These are phyloP conservation scores for Hypericum androsaemum DNA, from an alignment of 345 rosid species.

Conservation along the genomic window DNA sequence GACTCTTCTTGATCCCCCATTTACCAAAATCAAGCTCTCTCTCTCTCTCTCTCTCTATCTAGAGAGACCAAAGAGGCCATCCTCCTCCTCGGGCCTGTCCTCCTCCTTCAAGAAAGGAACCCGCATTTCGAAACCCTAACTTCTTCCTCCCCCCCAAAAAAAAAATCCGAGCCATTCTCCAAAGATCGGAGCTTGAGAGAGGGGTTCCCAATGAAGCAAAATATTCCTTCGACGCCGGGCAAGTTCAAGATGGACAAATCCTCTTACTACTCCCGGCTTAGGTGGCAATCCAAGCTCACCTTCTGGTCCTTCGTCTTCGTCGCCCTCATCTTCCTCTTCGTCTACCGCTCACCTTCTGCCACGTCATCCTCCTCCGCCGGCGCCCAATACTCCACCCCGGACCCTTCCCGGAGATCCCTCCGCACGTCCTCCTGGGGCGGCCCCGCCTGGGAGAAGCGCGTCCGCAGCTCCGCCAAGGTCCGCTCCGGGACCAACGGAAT, in stretches of 20 bases:
- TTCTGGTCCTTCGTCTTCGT: conserved; percentile 77
- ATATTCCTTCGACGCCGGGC: conserved; percentile 69
- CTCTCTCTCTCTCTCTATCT: too few species aligned
- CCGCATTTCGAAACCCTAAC: too few species aligned
- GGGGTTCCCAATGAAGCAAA: conserved; percentile 33
- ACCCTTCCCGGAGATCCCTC: conserved; percentile 79
- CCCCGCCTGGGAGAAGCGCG: conserved; percentile 61
- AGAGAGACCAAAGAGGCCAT: too few species aligned
- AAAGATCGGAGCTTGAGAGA: too few species aligned
- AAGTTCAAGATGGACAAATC: conserved; percentile 97
- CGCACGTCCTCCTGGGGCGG: conserved; percentile 70
- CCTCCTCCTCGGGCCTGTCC: too few species aligned
- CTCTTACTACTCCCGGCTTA: conserved; percentile 38
- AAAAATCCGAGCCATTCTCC: too few species aligned
- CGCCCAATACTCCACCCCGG: conserved; percentile 31
- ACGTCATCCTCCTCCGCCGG: conserved; percentile 28
- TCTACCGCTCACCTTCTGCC: conserved; percentile 58
- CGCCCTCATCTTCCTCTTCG: conserved; percentile 63
- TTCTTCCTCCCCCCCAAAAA: too few species aligned
- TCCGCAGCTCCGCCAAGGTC: conserved; percentile 56
- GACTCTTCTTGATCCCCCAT: too few species aligned
- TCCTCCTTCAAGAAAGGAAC: too few species aligned
- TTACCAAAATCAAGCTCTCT: too few species aligned
- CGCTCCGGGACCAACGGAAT: conserved; percentile 47
- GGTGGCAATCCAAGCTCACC: conserved; percentile 78